A percentile compares a stretch with the other conserved stretches of the same genome.
Evolutionary conservation across 345 rosid species (phyloP).

Genomic region (Eucalyptus shirleyi): DNA sequence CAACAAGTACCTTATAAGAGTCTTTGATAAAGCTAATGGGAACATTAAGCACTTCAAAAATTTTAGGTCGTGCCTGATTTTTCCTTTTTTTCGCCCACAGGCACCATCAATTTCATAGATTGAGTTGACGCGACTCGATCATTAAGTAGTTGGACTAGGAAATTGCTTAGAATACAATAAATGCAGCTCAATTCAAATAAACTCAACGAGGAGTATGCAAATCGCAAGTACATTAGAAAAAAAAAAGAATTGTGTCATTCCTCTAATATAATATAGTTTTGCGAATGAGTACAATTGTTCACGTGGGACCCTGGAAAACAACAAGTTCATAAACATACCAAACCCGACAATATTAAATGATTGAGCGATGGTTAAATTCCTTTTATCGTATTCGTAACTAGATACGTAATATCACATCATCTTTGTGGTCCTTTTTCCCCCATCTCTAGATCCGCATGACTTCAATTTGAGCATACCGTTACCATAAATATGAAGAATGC

Average conservation of each 20-base stretch:
- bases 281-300: accelerated
- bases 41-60: not conserved
- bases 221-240: not conserved
- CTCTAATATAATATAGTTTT: too few species aligned
- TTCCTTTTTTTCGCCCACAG: not conserved
- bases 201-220: not conserved
- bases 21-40: not conserved
- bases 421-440: not conserved
- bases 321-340: accelerated
- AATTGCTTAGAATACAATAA: too few species aligned
- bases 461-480: not conserved
- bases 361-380: not conserved
- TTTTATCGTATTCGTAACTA: not conserved
- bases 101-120: not conserved
- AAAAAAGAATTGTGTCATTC: not conserved
- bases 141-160: too few species aligned
- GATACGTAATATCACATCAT: not conserved
- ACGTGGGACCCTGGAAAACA: not conserved
- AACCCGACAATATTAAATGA: not conserved
- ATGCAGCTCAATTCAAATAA: too few species aligned
- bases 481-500: not conserved
- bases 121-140: not conserved
- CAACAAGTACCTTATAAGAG: not conserved
- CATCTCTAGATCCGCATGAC: not conserved
- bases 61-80: not conserved